phyloP scores from a whole-genome alignment of 148 eudicot genomes.

The Bassia scoparia region DNA sequence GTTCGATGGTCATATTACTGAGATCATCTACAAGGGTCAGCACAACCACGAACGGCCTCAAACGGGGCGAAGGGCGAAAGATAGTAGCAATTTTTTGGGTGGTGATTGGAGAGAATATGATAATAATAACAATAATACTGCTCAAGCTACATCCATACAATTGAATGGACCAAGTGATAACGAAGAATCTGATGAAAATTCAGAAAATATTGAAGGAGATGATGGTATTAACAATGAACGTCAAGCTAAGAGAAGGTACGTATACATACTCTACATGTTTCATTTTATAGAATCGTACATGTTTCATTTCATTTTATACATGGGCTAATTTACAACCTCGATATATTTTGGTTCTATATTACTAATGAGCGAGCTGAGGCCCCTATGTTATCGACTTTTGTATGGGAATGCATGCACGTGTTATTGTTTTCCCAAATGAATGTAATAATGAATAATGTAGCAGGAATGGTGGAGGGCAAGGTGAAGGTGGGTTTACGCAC shows the following conservation, averaged over 20 bases:
- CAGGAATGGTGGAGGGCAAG: conserved; percentile 49
- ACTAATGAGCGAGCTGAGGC: no score
- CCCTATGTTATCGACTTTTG: no score
- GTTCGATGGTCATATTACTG: conserved; percentile 64
- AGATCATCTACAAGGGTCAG: conserved; percentile 78
- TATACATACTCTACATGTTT: neutral
- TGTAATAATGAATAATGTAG: no score
- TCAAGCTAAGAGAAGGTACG: conserved; percentile 61
- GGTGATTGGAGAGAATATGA: conserved; percentile 1
- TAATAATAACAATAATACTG: conserved; percentile 29
- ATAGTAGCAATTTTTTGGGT: neutral
- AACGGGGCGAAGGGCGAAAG: conserved; percentile 24
- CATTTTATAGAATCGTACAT: neutral
- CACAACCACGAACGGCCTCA: conserved; percentile 68
- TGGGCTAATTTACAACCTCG: no score
- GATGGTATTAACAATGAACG: conserved; percentile 43
- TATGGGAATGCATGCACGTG: no score
- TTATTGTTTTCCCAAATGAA: no score
- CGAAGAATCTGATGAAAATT: conserved; percentile 39
- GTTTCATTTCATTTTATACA: no score
- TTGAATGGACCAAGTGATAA: conserved; percentile 38
- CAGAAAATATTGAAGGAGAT: conserved; percentile 22
- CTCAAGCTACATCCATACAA: conserved; percentile 38
- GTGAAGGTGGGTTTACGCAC: conserved; percentile 37
- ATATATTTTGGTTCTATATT: no score